Percentiles rank a stretch among this genome's conserved stretches.
phyloP scores from a whole-genome alignment of 805 yeast species.

The Wickerhamiella vanderwaltii region DNA sequence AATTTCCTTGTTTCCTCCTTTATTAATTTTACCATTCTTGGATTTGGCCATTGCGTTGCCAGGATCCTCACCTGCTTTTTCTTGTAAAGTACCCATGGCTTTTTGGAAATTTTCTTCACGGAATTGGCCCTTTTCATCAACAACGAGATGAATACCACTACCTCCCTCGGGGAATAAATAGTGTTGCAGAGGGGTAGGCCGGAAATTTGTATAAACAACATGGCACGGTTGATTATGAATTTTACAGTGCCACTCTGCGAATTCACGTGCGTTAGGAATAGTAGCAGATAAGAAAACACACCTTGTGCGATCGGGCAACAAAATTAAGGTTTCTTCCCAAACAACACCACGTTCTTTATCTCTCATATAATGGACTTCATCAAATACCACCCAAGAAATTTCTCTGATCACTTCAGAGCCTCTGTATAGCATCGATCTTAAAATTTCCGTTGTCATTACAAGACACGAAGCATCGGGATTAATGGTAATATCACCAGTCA shows the following conservation, averaged over 20 bases:
- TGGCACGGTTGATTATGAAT: constrained; percentile 95
- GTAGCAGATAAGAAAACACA: constrained; percentile 92
- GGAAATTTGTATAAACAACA: constrained; percentile 94
- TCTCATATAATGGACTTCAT: constrained; percentile 97
- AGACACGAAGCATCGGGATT: constrained; percentile 97
- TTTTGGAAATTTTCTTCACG: constrained; percentile 97
- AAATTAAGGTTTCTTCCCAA: constrained; percentile 97
- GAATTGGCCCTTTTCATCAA: constrained; percentile 91
- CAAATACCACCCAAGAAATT: constrained; percentile 97
- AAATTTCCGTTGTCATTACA: constrained; percentile 98
- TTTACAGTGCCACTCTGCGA: constrained; percentile 97
- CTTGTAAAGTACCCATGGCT: constrained; percentile 90
- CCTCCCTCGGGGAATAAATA: constrained; percentile 97
- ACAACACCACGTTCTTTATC: constrained; percentile 98
- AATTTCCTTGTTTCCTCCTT: constrained; percentile 77
- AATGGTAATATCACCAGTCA: constrained; percentile 98
- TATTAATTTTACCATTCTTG: constrained; percentile 67
- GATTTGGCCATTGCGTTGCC: constrained; percentile 46
- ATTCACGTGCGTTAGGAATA: constrained; percentile 95
- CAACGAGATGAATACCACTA: constrained; percentile 93
- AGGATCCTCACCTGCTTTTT: constrained; percentile 75
- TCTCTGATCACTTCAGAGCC: constrained; percentile 98
- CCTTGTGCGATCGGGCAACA: constrained; percentile 91
- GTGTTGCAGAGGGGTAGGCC: constrained; percentile 98
- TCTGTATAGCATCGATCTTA: constrained; percentile 89